Base-by-base conservation (phyloP, 352 stramenopile species). In the Pythium guiyangense region DNA sequence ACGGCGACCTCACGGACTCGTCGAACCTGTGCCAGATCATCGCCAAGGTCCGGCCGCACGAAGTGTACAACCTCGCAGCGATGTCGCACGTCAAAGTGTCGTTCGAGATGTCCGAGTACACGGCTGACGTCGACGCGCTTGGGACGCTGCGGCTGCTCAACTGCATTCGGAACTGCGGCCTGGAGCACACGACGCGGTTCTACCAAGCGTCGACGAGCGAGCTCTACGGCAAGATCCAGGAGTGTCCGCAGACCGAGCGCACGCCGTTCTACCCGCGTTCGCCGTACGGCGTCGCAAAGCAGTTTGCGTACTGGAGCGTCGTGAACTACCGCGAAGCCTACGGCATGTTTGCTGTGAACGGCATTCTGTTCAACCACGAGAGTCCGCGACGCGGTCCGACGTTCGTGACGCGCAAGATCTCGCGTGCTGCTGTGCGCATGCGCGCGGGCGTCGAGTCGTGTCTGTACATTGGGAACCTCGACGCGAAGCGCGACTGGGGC, bases 331-430 rank as follows among this genome's bases (percentile, higher is more conserved):
- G 97, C 54, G 97, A 99, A 71, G 97, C 97, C 10, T 98, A 98
- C 71, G 75, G 74, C 49, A 96, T 96, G 82, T 96, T 86, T 62
- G 81, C 97, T 14, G 95, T 94, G 45, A 99, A 99, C 60, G 97
- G 97, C 51, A 99, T 99, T 66, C 70, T 99, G 20, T 99, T 99
- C 86, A 99, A 99, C 82, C 97, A 99, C 74, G 97, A 99, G 71
- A 98, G 92, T 59, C 97, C 97, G 40, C 92, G 97, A 49, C 93
- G 97, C 54, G 97, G 97, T 34, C 92, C 91, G 29, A 99, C 96
- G 1, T 99, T 99, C 64, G 96, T 99, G 27, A 99, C 97, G 3
- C 90, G 97, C 62, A 99, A 99, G 81, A 99, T 99, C 71, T 98
- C 96, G 9, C 85, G 89, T 27, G 94, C 87, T 3, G 96, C 99